These are phyloP conservation scores for Lolium multiflorum DNA, from an alignment of 176 grass and related monocot genomes.

Conservation along the genomic window DNA sequence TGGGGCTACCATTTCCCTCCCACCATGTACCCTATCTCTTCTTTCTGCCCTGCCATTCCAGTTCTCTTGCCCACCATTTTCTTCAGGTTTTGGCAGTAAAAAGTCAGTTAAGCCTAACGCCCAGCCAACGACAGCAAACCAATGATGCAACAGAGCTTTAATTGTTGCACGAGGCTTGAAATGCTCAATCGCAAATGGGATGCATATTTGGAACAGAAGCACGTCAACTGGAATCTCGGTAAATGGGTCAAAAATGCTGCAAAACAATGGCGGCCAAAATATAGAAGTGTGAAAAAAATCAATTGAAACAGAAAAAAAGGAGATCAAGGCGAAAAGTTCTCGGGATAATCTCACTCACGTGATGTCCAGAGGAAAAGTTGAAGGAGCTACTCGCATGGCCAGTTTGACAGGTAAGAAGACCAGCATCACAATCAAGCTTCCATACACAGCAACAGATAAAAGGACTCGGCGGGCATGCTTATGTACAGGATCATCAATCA, in stretches of 20 bases:
- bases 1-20: slow-evolving; percentile 54
- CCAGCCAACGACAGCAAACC: slow-evolving; percentile 94
- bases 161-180: slow-evolving; percentile 92
- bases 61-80: slow-evolving; percentile 79
- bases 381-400: slow-evolving; percentile 80
- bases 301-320: not conserved
- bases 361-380: slow-evolving; percentile 89
- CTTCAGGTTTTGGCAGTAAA: slow-evolving; percentile 80
- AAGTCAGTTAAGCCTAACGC: slow-evolving; percentile 84
- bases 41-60: slow-evolving; percentile 76
- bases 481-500: slow-evolving; percentile 96
- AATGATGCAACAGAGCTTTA: slow-evolving; percentile 85
- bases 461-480: slow-evolving; percentile 95
- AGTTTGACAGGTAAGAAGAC: slow-evolving; percentile 99
- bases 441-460: slow-evolving; percentile 95
- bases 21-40: slow-evolving; percentile 67
- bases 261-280: slow-evolving; percentile 15
- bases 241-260: slow-evolving; percentile 96
- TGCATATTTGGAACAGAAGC: slow-evolving; percentile 95
- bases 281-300: slow-evolving; percentile 18
- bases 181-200: slow-evolving; percentile 98
- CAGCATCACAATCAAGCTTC: slow-evolving; percentile 98
- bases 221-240: slow-evolving; percentile 94
- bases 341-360: slow-evolving; percentile 54
- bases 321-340: slow-evolving; percentile 1